phyloP scores from a whole-genome alignment of 345 rosid species.

The Lepidium aucheri region DNA sequence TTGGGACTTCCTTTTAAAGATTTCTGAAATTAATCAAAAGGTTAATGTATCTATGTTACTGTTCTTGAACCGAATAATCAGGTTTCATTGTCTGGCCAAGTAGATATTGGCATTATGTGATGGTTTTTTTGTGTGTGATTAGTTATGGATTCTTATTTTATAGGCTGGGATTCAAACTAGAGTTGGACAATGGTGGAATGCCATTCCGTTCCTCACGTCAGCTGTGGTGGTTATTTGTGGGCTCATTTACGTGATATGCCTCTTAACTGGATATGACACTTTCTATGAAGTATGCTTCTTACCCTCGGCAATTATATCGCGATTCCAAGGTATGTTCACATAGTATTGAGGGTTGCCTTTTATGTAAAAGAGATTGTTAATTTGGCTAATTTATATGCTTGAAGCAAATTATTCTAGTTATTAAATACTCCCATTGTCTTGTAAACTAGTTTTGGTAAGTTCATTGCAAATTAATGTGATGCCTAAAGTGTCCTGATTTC shows the following conservation, averaged over 20 bases:
- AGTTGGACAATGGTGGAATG: constrained; percentile 81
- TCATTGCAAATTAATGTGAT: not conserved
- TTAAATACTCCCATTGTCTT: not conserved
- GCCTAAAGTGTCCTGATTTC: not conserved
- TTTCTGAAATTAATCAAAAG: not conserved
- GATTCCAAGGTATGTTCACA: constrained; percentile 60
- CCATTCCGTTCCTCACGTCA: constrained; percentile 81
- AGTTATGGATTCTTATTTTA: not conserved
- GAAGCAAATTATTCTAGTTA: not conserved
- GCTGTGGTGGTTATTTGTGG: constrained; percentile 66
- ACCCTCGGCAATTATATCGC: constrained; percentile 61
- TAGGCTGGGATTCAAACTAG: constrained; percentile 86
- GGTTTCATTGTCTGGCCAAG: not conserved
- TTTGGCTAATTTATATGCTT: not conserved
- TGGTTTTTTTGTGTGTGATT: not conserved
- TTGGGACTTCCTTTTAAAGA: not conserved
- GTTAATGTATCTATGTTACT: not conserved
- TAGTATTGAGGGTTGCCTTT: not conserved
- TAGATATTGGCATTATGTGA: not conserved
- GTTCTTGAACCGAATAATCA: not conserved
- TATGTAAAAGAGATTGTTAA: not conserved
- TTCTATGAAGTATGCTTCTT: constrained; percentile 78
- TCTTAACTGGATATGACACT: constrained; percentile 81
- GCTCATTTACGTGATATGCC: constrained; percentile 59
- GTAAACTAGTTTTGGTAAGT: not conserved